Evolutionary conservation across 2,329 filamentous ascomycete genomes (phyloP), one percentile per base, ranked within the genome.

Genomic region (Neopestalotiopsis clavispora): DNA sequence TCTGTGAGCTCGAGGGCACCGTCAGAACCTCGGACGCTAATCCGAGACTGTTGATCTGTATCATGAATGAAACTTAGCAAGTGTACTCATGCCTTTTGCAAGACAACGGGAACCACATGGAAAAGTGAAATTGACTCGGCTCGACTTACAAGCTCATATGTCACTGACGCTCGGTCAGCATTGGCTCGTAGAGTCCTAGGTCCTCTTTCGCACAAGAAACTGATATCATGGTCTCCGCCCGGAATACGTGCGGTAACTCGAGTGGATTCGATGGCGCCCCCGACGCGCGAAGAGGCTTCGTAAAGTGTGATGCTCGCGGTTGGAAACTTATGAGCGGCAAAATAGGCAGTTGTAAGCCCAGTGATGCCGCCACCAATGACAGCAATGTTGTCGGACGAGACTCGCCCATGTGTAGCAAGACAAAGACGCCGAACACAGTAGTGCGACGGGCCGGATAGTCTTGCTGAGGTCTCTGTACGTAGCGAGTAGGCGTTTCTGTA

Each of bases 131-230:
- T 23, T 23, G n/a, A 17, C 12, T 40, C 30, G 12, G 32, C 14
- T 7, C 13, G 20, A 68, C 66, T 63, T 56, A 70, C 69, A 40
- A 70, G 66, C 65, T 68, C 69, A 63, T 68, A 70, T 10, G 66
- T 70, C 38, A 65, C 66, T 52, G 66, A 61, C 28, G 69, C 69
- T 63, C 66, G 60, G 17, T 61, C 60, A 59, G 69, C 66, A 38
- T 68, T 70, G 10, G 62, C 69, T 14, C 69, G 62, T 7, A 70
- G 63, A 28, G 69, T 70, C n/a, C 69, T 57, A 6, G 69, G 69
- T 12, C 69, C 69, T 40, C 28, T 63, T 63, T 70, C 66, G 20
- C 66, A 70, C 12, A 68, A 42, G 17, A 67, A 40, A 17, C 32
- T 32, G 52, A 63, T 60, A 52, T 30, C 65, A 40, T 61, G 40